Evolutionary conservation across 1,284 basidiomycete species (phyloP).

Genomic region (Sporisorium graminicola): DNA sequence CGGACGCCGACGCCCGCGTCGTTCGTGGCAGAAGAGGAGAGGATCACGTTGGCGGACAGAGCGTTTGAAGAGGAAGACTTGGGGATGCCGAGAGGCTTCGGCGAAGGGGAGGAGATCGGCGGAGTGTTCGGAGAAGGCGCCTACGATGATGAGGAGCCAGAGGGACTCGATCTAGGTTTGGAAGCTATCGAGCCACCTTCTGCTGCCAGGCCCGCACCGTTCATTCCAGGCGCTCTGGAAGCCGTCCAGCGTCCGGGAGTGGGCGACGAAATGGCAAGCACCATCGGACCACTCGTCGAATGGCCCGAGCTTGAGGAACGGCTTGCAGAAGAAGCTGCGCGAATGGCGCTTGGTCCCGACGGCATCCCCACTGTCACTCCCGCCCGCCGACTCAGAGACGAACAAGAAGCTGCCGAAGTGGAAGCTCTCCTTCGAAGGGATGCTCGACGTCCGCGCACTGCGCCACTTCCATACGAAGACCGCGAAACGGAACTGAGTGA

Average conservation of each 20-base stretch:
- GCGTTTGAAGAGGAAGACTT: conserved; percentile 45
- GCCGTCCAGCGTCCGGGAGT: conserved; percentile 5
- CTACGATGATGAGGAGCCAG: conserved; percentile 33
- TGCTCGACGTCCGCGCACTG: conserved; percentile 14
- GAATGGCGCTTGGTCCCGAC: conserved; percentile 26
- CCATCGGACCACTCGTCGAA: conserved; percentile 19
- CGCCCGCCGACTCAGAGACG: conserved; percentile 21
- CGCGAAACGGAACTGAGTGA: conserved; percentile 24
- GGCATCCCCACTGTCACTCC: conserved; percentile 31
- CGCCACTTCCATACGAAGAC: conserved; percentile 22
- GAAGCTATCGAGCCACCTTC: conserved; percentile 15
- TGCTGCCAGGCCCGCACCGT: conserved; percentile 10
- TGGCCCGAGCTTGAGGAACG: conserved; percentile 46
- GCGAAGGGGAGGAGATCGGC: conserved; percentile 20
- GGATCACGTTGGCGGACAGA: conserved; percentile 36
- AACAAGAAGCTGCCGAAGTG: conserved; percentile 21
- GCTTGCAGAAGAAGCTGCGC: conserved; percentile 36
- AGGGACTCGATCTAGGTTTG: conserved; percentile 42
- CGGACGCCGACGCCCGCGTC: conserved; percentile 28
- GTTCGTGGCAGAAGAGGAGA: conserved; percentile 32
- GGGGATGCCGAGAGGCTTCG: conserved; percentile 27
- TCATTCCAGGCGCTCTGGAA: conserved; percentile 16
- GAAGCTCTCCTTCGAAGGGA: conserved; percentile 13
- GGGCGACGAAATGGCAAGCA: conserved; percentile 19
- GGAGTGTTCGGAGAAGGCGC: conserved; percentile 8